These are phyloP conservation scores for Cymbidium sinense DNA, from an alignment of 106 monocot genomes.

Conservation along the genomic window DNA sequence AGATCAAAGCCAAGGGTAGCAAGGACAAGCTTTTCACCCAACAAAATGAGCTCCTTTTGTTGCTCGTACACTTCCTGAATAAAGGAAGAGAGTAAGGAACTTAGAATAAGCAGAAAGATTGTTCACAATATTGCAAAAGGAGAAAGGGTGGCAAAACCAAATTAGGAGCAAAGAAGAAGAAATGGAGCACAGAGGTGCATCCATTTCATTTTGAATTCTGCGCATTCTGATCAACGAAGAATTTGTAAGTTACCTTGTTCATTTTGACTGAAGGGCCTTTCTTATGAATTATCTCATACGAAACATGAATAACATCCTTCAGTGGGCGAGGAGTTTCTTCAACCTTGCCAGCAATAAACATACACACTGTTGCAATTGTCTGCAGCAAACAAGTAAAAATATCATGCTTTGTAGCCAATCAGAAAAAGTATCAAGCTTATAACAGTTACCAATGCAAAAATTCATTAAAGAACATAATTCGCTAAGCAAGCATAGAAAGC, in stretches of 20 bases:
- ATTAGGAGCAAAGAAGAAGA: not conserved
- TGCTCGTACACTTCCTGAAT: slow-evolving; percentile 85
- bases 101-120: not conserved
- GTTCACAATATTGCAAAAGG: not conserved
- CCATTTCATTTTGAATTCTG: not conserved
- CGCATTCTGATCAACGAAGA: slow-evolving; percentile 4
- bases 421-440: too few relatives aligned
- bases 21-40: slow-evolving; percentile 82
- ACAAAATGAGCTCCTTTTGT: slow-evolving; percentile 79
- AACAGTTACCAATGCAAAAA: too few relatives aligned
- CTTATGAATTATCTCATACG: slow-evolving; percentile 86
- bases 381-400: slow-evolving; percentile 10
- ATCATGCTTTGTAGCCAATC: too few relatives aligned
- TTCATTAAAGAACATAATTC: too few relatives aligned
- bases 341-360: slow-evolving; percentile 97
- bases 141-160: not conserved
- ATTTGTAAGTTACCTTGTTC: slow-evolving; percentile 46
- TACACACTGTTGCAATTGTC: slow-evolving; percentile 94
- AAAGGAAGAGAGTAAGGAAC: not conserved
- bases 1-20: slow-evolving; percentile 87
- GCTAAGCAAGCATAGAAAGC: too few relatives aligned
- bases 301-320: slow-evolving; percentile 82
- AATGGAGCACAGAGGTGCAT: not conserved
- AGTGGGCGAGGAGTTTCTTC: slow-evolving; percentile 91
- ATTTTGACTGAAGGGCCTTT: slow-evolving; percentile 82